Conservation (phyloP, 2,329 filamentous ascomycete genomes). For the Fusarium sarcochroum region DNA sequence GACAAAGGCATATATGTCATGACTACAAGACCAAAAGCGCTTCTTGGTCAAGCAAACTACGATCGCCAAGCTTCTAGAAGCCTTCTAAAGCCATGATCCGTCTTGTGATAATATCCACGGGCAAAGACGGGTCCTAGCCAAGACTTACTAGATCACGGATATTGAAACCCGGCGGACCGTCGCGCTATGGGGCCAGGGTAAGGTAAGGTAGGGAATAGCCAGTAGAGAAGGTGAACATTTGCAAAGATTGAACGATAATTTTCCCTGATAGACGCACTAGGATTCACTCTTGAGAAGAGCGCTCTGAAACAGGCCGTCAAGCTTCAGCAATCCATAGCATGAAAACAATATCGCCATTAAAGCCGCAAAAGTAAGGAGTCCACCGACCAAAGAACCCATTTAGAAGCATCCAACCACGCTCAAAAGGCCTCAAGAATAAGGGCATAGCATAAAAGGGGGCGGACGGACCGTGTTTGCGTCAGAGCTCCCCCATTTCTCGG, state of each 20-base stretch:
- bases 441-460: slow-evolving; percentile 29
- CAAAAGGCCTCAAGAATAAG: neutral
- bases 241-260: neutral
- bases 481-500: slow-evolving; percentile 28
- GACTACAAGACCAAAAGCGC: neutral
- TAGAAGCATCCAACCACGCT: neutral
- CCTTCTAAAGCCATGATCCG: slow-evolving; percentile 13
- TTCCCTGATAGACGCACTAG: neutral
- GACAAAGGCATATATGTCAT: neutral
- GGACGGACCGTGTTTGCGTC: slow-evolving; percentile 35
- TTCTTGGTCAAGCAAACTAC: neutral
- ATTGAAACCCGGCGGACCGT: slow-evolving; percentile 32
- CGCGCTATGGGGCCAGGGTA: slow-evolving; percentile 12
- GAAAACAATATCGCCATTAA: neutral
- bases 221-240: neutral
- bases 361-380: neutral
- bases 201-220: neutral
- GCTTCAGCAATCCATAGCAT: too few species aligned
- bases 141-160: slow-evolving; percentile 40
- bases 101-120: neutral
- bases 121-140: slow-evolving; percentile 3
- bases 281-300: slow-evolving; percentile 1
- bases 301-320: neutral
- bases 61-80: slow-evolving; percentile 38
- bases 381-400: neutral